Base-by-base conservation (phyloP, 2,329 filamentous ascomycete species). In the Gaeumannomyces tritici region DNA sequence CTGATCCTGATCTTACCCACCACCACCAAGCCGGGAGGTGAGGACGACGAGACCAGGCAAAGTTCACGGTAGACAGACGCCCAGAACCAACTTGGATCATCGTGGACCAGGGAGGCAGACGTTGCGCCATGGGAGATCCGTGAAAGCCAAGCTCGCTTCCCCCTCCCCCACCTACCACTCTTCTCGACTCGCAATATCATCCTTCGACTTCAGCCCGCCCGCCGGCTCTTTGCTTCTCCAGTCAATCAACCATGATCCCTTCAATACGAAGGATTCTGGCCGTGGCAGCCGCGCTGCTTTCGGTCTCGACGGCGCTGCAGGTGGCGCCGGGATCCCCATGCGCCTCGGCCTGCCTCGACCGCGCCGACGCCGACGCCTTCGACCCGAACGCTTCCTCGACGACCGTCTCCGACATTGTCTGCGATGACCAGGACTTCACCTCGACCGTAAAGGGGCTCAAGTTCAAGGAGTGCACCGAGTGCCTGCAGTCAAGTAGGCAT, bases 241-340 rank as follows among this genome's bases (percentile, higher is more conserved):
- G 18, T 15, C 13, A 15, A 18, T 9, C 31, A 29, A 51, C 6
- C 27, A 61, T 61, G 60, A 13, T 28, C 18, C 54, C 60, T 13
- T 57, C 61, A 55, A 35, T 57, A 58, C 59, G 42, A 33, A 31
- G 58, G 31, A 57, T 66, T n/a, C 56, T 62, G 33, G n/a, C 69
- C 3, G 54, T 69, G 18, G 55, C 67, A 2, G 57, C 69, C 51
- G 63, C 69, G 47, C 55, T 62, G 51, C 24, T 61, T 9, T 56
- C 51, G 13, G 21, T 61, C 60, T 61, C 54, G 29, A 28, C 60
- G 31, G 75, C 74, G 3, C 70, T 83, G 3, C 73, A 80, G 61
- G 77, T 83, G 2, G 77, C 80, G 1, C 79, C 82, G 0, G 78
- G 78, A 12, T 85, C 83, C 0, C 68, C 73, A 12, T 85, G 83